phyloP scores from a whole-genome alignment of 345 rosid species.

The Lumnitzera littorea region DNA sequence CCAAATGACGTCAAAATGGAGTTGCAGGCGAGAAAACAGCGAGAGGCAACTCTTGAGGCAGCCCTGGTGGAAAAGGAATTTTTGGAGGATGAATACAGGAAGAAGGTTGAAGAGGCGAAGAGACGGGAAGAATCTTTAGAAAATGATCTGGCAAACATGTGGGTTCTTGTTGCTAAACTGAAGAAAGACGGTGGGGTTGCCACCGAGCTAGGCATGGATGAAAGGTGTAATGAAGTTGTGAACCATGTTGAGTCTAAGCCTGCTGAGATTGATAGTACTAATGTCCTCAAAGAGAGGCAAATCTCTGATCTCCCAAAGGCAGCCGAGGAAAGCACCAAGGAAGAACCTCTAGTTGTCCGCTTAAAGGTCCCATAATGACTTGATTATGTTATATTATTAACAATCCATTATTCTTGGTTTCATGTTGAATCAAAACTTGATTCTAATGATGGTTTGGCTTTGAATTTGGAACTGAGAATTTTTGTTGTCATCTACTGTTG shows the following conservation, averaged over 20 bases:
- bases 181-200: slow-evolving; percentile 66
- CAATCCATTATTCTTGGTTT: neutral
- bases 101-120: slow-evolving; percentile 80
- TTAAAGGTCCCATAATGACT: slow-evolving; percentile 51
- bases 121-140: slow-evolving; percentile 87
- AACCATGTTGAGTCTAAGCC: slow-evolving; percentile 30
- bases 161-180: slow-evolving; percentile 98
- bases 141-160: slow-evolving; percentile 97
- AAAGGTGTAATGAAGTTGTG: slow-evolving; percentile 25
- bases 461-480: no score
- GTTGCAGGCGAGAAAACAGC: slow-evolving; percentile 82
- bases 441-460: no score
- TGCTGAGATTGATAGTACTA: slow-evolving; percentile 27
- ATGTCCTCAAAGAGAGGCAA: slow-evolving; percentile 49
- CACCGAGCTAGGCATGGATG: slow-evolving; percentile 42
- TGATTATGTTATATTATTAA: neutral
- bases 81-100: slow-evolving; percentile 76
- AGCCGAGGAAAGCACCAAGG: slow-evolving; percentile 50
- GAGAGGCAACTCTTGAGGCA: slow-evolving; percentile 82
- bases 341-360: slow-evolving; percentile 89
- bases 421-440: no score
- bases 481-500: no score
- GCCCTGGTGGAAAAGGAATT: slow-evolving; percentile 79
- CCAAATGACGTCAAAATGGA: slow-evolving; percentile 77
- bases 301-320: slow-evolving; percentile 32